phyloP scores from a whole-genome alignment of 352 stramenopile species.

The Globisporangium megalacanthum region DNA sequence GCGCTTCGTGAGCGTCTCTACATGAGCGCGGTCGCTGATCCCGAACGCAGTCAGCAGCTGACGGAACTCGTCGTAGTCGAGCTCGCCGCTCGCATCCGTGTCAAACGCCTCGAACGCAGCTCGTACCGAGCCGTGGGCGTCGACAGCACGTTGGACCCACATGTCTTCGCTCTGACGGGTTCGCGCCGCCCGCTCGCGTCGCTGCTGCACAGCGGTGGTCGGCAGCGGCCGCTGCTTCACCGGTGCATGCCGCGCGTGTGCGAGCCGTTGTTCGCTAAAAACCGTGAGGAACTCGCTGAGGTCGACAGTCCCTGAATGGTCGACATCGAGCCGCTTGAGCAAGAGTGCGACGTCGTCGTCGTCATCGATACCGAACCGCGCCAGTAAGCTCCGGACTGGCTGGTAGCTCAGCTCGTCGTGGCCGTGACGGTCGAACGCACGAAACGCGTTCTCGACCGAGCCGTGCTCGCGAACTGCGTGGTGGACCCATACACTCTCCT shows the following conservation, averaged over 20 bases:
- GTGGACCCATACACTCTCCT: slow-evolving; percentile 52
- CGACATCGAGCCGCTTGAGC: slow-evolving; percentile 35
- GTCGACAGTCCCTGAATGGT: slow-evolving; percentile 44
- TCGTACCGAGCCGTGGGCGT: slow-evolving; percentile 21
- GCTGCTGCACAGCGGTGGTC: slow-evolving; percentile 7
- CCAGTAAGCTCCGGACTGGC: slow-evolving; percentile 51
- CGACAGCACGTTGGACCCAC: slow-evolving; percentile 43
- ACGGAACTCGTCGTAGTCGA: slow-evolving; percentile 44
- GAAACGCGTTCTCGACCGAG: slow-evolving; percentile 43
- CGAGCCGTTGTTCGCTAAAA: slow-evolving; percentile 34
- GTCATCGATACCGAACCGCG: slow-evolving; percentile 44
- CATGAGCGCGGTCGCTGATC: slow-evolving; percentile 33
- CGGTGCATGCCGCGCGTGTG: background rate
- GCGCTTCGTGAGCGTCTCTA: slow-evolving; percentile 35
- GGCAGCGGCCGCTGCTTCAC: background rate
- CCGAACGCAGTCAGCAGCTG: slow-evolving; percentile 45
- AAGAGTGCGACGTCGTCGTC: slow-evolving; percentile 41
- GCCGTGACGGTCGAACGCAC: slow-evolving; percentile 26
- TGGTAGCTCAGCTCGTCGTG: slow-evolving; percentile 44
- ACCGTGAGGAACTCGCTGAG: slow-evolving; percentile 50
- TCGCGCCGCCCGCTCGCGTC: slow-evolving; percentile 22
- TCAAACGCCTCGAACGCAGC: slow-evolving; percentile 43
- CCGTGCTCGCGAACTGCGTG: slow-evolving; percentile 29
- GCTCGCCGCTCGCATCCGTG: slow-evolving; percentile 28
- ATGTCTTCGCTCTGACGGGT: slow-evolving; percentile 32